Evolutionary conservation across 2,329 filamentous ascomycete species (phyloP), one percentile per base, ranked within the genome.

Genomic region (Sclerotinia minor): DNA sequence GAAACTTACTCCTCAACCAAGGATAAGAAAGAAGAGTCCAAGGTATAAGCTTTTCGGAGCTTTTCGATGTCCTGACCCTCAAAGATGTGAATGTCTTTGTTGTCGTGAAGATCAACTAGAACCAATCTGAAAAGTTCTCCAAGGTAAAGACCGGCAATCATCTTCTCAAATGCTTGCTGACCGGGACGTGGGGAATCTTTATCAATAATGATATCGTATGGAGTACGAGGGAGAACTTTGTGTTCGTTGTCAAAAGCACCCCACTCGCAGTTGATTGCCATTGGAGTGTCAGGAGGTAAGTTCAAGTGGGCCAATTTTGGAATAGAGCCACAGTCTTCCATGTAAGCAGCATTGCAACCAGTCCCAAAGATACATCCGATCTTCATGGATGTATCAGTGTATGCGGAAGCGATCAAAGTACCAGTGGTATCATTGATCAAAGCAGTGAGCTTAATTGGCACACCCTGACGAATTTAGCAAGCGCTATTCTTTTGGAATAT

Each of bases 281-380:
- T 96, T 58, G 90, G 92, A 69, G 88, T 88, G 70, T 95, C 89
- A 0, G 92, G 83, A 61, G 93, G 91, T 49, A 98, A 86, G 76
- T 96, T 95, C 84, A 96, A 86, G 81, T 97, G 88, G 15, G 91
- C 92, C 66, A 99, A 87, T 84, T 99, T 99, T 72, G 94, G 94
- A 72, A 99, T 92, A 17, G 90, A 92, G 72, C 92, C 93, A 72
- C 87, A 92, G 76, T 96, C 81, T 80, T 99, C 95, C 91, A 99
- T 96, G 82, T 99, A 99, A 50, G 95, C 95, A 52, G 94, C 95
- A 76, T 99, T 99, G 82, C 95, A 97, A 69, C 95, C 95, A 17
- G 95, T 99, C 75, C 95, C 95, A 76, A 99, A 99, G 77, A 99
- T 99, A 80, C 94, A 97, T 67, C 95, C 95, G 75, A 98, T 95